Evolutionary conservation across 768 basidiomycete species (phyloP).

Genomic region (Tylopilus rubrobrunneus): DNA sequence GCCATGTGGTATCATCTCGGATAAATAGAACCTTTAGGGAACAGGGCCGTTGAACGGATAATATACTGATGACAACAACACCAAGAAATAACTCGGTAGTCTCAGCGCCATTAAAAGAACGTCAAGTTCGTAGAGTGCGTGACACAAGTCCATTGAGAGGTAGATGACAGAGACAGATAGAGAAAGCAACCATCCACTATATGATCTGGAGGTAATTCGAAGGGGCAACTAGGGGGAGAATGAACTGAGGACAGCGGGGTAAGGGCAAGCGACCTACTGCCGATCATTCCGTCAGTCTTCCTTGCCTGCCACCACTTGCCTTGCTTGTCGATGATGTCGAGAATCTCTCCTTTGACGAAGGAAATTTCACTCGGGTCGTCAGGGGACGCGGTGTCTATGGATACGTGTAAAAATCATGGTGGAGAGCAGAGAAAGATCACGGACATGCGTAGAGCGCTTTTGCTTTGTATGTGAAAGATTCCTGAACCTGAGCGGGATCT

Average conservation of each 20-base stretch:
- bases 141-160: conserved; percentile 23
- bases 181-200: conserved; percentile 35
- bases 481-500: conserved; percentile 34
- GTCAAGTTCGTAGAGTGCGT: conserved; percentile 30
- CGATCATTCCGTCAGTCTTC: conserved; percentile 69
- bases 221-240: conserved; percentile 57
- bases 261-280: conserved; percentile 56
- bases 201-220: conserved; percentile 85
- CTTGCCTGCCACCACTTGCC: conserved; percentile 93
- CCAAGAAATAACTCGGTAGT: conserved; percentile 13
- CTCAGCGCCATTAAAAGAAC: conserved; percentile 29
- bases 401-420: conserved; percentile 18
- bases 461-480: conserved; percentile 66
- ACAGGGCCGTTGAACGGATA: conserved; percentile 19
- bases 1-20: conserved; percentile 32
- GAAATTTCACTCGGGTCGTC: conserved; percentile 97
- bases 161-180: conserved; percentile 4
- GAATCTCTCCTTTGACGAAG: conserved; percentile 86
- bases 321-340: conserved; percentile 90
- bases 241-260: conserved; percentile 5
- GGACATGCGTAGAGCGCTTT: conserved; percentile 89
- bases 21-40: conserved; percentile 24
- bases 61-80: conserved; percentile 32
- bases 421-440: conserved; percentile 27
- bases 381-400: conserved; percentile 81